A percentile compares a stretch with the other conserved stretches of the same genome.
Conservation (phyloP, 1,139 yeast species). For the Hyphopichia khmerensis region DNA sequence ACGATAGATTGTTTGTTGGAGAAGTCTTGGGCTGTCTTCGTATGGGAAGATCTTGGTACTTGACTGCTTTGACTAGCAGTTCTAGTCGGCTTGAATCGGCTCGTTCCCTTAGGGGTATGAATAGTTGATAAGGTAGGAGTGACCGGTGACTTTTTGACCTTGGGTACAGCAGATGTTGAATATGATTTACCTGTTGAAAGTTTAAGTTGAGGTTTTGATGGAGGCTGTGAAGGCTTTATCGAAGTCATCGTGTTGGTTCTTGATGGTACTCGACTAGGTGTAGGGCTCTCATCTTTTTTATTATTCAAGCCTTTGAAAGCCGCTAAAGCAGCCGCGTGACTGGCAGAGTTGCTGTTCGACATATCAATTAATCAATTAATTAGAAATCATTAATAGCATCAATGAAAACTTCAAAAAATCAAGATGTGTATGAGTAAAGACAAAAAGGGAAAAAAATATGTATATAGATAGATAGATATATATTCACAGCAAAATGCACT, state of each 20-base stretch:
- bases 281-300: slow-evolving; percentile 9
- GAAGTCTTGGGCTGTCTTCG: neutral
- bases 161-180: neutral
- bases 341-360: slow-evolving; percentile 15
- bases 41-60: neutral
- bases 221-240: neutral
- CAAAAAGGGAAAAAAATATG: neutral
- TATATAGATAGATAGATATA: too few species aligned
- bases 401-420: too few species aligned
- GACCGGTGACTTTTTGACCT: neutral
- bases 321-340: slow-evolving; percentile 36
- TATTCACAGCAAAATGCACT: too few species aligned
- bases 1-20: neutral
- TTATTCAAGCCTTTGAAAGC: slow-evolving; percentile 24
- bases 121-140: neutral
- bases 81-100: neutral
- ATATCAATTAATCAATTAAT: neutral
- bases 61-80: neutral
- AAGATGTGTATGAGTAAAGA: neutral
- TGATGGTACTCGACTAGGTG: neutral
- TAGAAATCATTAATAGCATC: neutral
- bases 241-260: slow-evolving; percentile 1
- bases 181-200: neutral
- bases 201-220: neutral
- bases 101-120: neutral